phyloP scores from a whole-genome alignment of 2,329 filamentous ascomycete genomes.

The Aureobasidium sp. region DNA sequence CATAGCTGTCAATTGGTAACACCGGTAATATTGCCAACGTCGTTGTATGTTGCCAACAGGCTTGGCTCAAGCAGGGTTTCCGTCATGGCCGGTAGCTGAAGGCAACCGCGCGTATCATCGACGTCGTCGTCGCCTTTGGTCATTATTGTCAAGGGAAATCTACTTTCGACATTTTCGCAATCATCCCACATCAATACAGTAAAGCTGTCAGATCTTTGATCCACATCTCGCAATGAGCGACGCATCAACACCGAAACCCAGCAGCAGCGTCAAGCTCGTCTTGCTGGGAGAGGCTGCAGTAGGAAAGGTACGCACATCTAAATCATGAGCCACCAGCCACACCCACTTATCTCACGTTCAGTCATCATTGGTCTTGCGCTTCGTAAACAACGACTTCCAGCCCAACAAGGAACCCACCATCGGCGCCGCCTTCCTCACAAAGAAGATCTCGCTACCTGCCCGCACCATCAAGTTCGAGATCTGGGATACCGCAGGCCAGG shows the following conservation, averaged over 20 bases:
- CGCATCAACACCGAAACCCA: constrained; percentile 71
- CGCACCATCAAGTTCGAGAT: constrained; percentile 69
- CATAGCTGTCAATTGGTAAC: neutral
- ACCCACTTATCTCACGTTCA: constrained; percentile 33
- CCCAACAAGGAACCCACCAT: constrained; percentile 99
- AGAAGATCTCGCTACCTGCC: constrained; percentile 94
- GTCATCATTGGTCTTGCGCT: constrained; percentile 95
- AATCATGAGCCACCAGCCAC: constrained; percentile 15
- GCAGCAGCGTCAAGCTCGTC: constrained; percentile 99
- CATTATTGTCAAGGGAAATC: neutral
- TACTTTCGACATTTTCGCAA: neutral
- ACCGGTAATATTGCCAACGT: neutral
- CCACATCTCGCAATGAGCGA: constrained; percentile 6
- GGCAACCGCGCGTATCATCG: neutral
- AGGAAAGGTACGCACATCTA: constrained; percentile 66
- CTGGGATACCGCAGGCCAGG: constrained; percentile 97
- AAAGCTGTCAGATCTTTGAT: neutral
- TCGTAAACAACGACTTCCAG: constrained; percentile 99
- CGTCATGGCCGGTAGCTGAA: neutral
- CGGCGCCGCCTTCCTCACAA: constrained; percentile 94
- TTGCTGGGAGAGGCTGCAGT: constrained; percentile 95
- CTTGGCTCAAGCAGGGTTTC: constrained; percentile 7
- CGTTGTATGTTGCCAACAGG: neutral
- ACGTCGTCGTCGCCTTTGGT: neutral
- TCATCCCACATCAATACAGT: neutral